Conservation (phyloP, 2,329 filamentous ascomycete genomes). For the Apiospora kogelbergensis region DNA sequence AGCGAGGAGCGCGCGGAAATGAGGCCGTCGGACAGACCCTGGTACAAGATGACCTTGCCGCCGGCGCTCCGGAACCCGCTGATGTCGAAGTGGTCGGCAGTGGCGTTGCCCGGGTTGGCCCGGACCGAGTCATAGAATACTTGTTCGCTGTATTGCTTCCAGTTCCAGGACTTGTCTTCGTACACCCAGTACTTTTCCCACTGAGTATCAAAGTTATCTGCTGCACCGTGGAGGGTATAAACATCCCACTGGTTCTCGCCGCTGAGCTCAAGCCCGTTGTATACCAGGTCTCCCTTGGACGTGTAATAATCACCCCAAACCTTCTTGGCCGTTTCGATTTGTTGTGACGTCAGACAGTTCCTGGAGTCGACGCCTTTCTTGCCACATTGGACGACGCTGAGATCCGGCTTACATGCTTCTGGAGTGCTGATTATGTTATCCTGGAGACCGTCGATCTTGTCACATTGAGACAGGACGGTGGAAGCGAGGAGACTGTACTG, state of each 20-base stretch:
- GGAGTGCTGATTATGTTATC: conserved; percentile 52
- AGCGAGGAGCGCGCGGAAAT: conserved; percentile 36
- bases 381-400: conserved; percentile 38
- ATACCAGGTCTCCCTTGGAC: conserved; percentile 35
- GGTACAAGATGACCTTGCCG: conserved; percentile 46
- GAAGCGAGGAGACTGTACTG: conserved; percentile 36
- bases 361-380: conserved; percentile 22
- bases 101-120: conserved; percentile 37
- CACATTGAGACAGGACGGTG: conserved; percentile 50
- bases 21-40: conserved; percentile 42
- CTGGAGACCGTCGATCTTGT: conserved; percentile 45
- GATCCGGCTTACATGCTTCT: conserved; percentile 43
- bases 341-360: conserved; percentile 42
- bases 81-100: conserved; percentile 40
- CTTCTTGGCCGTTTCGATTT: conserved; percentile 36
- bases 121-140: conserved; percentile 30
- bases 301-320: conserved; percentile 30
- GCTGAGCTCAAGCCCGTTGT: conserved; percentile 45
- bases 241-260: conserved; percentile 40
- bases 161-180: conserved; percentile 37
- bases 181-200: conserved; percentile 41
- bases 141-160: conserved; percentile 32
- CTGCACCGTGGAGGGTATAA: conserved; percentile 25
- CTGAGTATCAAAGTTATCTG: conserved; percentile 33
- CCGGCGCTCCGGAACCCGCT: conserved; percentile 38